A percentile compares a stretch with the other conserved stretches of the same genome.
Conservation (phyloP, 2,329 filamentous ascomycete genomes). For the Sarocladium kiliense region DNA sequence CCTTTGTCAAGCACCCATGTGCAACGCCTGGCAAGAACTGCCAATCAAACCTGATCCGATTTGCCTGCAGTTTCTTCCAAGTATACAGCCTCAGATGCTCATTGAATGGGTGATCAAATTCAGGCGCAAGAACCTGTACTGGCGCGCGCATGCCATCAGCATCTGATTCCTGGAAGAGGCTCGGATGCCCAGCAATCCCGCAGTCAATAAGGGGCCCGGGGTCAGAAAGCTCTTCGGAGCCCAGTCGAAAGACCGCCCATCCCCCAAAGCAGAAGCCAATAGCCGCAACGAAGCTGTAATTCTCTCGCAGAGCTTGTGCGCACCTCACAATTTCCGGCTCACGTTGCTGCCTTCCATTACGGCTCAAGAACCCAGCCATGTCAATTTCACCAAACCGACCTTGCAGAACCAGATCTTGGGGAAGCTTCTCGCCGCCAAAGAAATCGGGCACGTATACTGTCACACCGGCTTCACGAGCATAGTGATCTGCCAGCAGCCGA, state of each 20-base stretch:
- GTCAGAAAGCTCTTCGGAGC: slow-evolving; percentile 25
- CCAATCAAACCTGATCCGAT: slow-evolving; percentile 36
- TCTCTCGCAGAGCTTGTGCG: slow-evolving; percentile 27
- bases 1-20: slow-evolving; percentile 36
- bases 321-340: slow-evolving; percentile 34
- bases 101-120: slow-evolving; percentile 35
- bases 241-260: slow-evolving; percentile 45
- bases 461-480: slow-evolving; percentile 35
- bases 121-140: slow-evolving; percentile 46
- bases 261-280: slow-evolving; percentile 47
- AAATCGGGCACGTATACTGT: slow-evolving; percentile 38
- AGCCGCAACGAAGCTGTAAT: slow-evolving; percentile 32
- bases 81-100: slow-evolving; percentile 36
- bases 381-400: slow-evolving; percentile 29
- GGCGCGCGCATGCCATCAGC: slow-evolving; percentile 41
- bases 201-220: slow-evolving; percentile 34
- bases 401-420: slow-evolving; percentile 21
- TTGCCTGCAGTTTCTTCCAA: slow-evolving; percentile 28
- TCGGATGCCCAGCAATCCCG: slow-evolving; percentile 39
- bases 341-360: slow-evolving; percentile 31
- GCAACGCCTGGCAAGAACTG: slow-evolving; percentile 39
- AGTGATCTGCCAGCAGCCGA: slow-evolving; percentile 41
- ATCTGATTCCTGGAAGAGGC: slow-evolving; percentile 35
- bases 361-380: slow-evolving; percentile 28
- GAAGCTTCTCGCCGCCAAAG: slow-evolving; percentile 29